Evolutionary conservation across 441 rosid genomes (phyloP), one percentile per base, ranked within the genome.

Genomic region (Populus tomentosa): DNA sequence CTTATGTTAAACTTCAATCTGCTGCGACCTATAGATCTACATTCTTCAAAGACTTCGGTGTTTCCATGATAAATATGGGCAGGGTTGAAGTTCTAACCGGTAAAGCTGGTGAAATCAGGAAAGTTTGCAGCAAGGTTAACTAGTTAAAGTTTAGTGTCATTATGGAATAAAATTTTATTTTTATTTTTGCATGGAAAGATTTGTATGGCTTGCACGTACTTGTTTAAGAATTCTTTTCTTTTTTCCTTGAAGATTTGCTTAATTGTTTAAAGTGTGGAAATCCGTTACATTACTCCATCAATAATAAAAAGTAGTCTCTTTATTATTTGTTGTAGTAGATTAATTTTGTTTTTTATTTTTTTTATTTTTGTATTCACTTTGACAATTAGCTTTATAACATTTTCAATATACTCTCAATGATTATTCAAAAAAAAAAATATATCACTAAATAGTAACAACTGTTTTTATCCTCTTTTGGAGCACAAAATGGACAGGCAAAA

Each of bases 11-110:
- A 53, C 38, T 70, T 64, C 90, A 91, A 78, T 16, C 59, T 50
- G 73, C 65, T 3, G 30, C 30, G 30, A 75, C 68, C 11, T 0
- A 73, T 3, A 78, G 83, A 10, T 78, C 89, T 11, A 83, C 84
- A 28, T 91, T 91, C 83, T 87, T 82, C 33, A 71, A 81, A 69
- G 95, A 91, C 75, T 91, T 91, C 61, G 90, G 90, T 6, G 86
- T 59, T 67, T 89, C 95, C 32, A 91, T 91, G 93, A 83, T 84
- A 56, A 86, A 86, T 0, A 88, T 89, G 93, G 95, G 93, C 18
- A 81, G 93, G 80, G 73, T 88, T 56, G 88, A 80, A 0, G 93
- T 87, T 79, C 79, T 88, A 11, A 89, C 93, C 0, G 93, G 95
- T 2, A 74, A 20, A 0, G 63, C 46, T 0, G 95, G 93, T 4